Conservation (phyloP, 2,329 filamentous ascomycete genomes). For the Stagonosporopsis cucurbitacearum region DNA sequence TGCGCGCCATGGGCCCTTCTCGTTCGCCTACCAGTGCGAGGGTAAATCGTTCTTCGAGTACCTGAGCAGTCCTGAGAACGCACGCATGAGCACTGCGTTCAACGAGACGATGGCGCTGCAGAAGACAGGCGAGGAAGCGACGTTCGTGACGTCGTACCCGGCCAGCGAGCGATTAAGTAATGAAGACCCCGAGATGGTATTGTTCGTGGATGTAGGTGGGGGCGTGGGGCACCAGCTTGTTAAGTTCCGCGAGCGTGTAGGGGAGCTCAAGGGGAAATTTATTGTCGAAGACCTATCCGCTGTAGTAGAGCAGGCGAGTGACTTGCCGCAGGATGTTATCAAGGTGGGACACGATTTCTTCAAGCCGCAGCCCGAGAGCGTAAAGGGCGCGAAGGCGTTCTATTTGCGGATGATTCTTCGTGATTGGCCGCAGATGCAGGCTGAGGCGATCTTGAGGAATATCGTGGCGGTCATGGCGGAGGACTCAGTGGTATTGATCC, state of each 20-base stretch:
- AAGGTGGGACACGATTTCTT: slow-evolving; percentile 27
- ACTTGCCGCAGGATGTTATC: slow-evolving; percentile 9
- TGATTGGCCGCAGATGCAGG: slow-evolving; percentile 50
- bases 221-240: slow-evolving; percentile 21
- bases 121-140: slow-evolving; percentile 3
- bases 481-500: slow-evolving; percentile 53
- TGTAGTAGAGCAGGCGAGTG: slow-evolving; percentile 12
- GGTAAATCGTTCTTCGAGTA: slow-evolving; percentile 37
- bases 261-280: slow-evolving; percentile 17
- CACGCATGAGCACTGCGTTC: slow-evolving; percentile 29
- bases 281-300: slow-evolving; percentile 28
- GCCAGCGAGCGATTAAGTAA: slow-evolving; percentile 19
- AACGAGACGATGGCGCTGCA: slow-evolving; percentile 37
- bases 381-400: slow-evolving; percentile 34
- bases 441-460: slow-evolving; percentile 42
- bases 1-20: slow-evolving; percentile 35
- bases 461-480: slow-evolving; percentile 38
- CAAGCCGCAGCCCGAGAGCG: slow-evolving; percentile 18
- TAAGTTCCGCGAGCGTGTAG: slow-evolving; percentile 18
- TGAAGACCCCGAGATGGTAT: slow-evolving; percentile 5
- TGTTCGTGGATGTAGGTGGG: slow-evolving; percentile 31
- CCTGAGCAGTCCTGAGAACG: slow-evolving; percentile 24
- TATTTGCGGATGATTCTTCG: slow-evolving; percentile 48
- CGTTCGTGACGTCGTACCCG: slow-evolving; percentile 24
- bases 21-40: slow-evolving; percentile 20